Evolutionary conservation across 2,329 filamentous ascomycete genomes (phyloP).

Genomic region (Phialophora macrospora): DNA sequence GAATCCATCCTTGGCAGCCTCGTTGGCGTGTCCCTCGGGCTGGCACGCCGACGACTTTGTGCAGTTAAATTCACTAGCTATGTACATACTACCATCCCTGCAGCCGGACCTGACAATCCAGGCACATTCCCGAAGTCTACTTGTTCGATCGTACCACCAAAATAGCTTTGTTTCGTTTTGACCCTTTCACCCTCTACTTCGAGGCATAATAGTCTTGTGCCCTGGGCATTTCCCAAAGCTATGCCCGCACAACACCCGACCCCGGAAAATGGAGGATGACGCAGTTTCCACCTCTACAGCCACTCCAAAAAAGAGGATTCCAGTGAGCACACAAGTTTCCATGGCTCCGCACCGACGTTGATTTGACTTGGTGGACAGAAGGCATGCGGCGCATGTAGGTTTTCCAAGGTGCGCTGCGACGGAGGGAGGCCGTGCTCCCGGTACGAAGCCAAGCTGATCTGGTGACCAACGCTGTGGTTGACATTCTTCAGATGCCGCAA

Average conservation of each 20-base stretch:
- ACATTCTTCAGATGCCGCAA: conserved; percentile 42
- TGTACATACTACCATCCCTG: too few relatives aligned
- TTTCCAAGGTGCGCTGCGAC: conserved; percentile 49
- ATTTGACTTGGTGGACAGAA: conserved; percentile 39
- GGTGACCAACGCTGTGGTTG: not conserved
- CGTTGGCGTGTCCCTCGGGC: too few relatives aligned
- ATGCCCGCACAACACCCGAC: not conserved
- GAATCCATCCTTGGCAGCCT: too few relatives aligned
- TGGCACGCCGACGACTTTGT: too few relatives aligned
- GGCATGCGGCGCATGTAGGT: conserved; percentile 47
- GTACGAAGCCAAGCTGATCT: conserved; percentile 29
- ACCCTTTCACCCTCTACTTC: not conserved
- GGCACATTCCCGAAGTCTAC: too few relatives aligned
- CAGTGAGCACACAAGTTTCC: conserved; percentile 38
- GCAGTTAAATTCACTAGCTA: too few relatives aligned
- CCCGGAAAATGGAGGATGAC: not conserved
- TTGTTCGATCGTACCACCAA: too few relatives aligned
- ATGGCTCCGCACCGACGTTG: not conserved
- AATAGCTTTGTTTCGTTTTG: not conserved
- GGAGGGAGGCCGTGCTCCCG: conserved; percentile 47
- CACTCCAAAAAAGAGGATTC: conserved; percentile 44
- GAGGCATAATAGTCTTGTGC: not conserved
- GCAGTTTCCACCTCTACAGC: not conserved
- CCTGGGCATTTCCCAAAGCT: not conserved
- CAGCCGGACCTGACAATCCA: too few relatives aligned